phyloP scores from a whole-genome alignment of 2,329 filamentous ascomycete species.

The Fusarium bactridioides region DNA sequence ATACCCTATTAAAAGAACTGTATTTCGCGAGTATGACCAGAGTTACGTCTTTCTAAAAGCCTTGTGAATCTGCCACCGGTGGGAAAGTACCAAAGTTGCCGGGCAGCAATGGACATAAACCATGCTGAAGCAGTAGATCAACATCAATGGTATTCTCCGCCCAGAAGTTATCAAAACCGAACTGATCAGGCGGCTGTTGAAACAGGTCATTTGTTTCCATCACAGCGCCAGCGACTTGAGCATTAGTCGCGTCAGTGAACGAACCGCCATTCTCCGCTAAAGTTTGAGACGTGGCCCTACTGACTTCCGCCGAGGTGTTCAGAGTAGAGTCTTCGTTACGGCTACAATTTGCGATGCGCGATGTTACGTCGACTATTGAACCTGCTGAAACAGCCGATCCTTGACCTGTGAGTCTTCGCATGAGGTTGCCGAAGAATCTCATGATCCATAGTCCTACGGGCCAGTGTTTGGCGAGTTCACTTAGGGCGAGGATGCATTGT shows the following conservation, averaged over 20 bases:
- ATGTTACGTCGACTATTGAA: slow-evolving; percentile 13
- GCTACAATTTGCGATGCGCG: background rate
- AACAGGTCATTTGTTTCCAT: background rate
- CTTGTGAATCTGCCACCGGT: background rate
- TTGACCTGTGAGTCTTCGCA: slow-evolving; percentile 24
- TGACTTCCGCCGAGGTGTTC: accelerated
- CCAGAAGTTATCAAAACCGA: slow-evolving; percentile 13
- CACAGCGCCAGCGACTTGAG: background rate
- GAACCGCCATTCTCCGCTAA: background rate
- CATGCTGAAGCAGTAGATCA: slow-evolving; percentile 23
- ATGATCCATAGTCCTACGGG: slow-evolving; percentile 33
- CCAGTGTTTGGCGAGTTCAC: slow-evolving; percentile 29
- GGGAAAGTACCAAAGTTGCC: slow-evolving; percentile 4
- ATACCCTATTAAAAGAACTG: background rate
- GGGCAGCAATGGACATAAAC: slow-evolving; percentile 12
- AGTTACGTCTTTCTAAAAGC: background rate
- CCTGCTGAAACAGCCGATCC: slow-evolving; percentile 4
- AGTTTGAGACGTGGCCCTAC: background rate
- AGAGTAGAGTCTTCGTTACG: background rate
- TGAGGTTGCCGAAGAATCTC: slow-evolving; percentile 28
- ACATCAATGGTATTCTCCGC: slow-evolving; percentile 13
- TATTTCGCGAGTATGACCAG: background rate
- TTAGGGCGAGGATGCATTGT: slow-evolving; percentile 32
- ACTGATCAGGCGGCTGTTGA: background rate
- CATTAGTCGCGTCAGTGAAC: background rate